These are phyloP conservation scores for Picea abies DNA, from an alignment of 83 land plant species.

Conservation along the genomic window DNA sequence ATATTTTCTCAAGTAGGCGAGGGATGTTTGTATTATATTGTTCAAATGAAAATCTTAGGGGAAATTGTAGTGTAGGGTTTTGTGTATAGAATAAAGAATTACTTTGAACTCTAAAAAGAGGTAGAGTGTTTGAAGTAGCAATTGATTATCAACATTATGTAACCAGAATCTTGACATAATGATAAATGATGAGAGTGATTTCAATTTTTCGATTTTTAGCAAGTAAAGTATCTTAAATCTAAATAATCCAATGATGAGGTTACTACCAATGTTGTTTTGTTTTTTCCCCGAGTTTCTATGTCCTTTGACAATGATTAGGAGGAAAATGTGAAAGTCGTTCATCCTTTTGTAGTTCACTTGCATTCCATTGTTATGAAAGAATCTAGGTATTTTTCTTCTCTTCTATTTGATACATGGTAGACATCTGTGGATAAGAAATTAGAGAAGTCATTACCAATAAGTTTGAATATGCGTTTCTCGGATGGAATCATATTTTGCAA, in stretches of 20 bases:
- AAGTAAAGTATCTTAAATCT: neutral
- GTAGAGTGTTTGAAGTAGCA: constrained; percentile 39
- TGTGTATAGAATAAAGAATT: neutral
- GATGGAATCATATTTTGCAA: too few species aligned
- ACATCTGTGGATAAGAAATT: too few species aligned
- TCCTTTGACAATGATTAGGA: constrained; percentile 8
- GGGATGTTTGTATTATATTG: too few species aligned
- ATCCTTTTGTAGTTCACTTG: too few species aligned
- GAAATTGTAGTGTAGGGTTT: too few species aligned
- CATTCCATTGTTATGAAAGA: constrained; percentile 52
- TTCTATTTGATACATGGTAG: too few species aligned
- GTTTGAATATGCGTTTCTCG: too few species aligned
- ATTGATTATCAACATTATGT: constrained; percentile 24
- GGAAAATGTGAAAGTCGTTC: constrained; percentile 8
- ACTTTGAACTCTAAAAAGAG: constrained; percentile 28
- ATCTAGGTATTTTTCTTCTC: too few species aligned
- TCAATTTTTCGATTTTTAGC: neutral
- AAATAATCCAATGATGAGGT: constrained; percentile 59
- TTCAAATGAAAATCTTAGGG: too few species aligned
- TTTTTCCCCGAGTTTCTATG: constrained; percentile 29
- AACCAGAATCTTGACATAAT: constrained; percentile 6
- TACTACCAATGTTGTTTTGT: constrained; percentile 74
- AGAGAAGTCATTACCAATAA: too few species aligned
- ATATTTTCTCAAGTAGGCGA: too few species aligned
- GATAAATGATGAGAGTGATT: constrained; percentile 16